Base-by-base conservation (phyloP, 495 filamentous ascomycete species). In the Neurospora discreta region DNA sequence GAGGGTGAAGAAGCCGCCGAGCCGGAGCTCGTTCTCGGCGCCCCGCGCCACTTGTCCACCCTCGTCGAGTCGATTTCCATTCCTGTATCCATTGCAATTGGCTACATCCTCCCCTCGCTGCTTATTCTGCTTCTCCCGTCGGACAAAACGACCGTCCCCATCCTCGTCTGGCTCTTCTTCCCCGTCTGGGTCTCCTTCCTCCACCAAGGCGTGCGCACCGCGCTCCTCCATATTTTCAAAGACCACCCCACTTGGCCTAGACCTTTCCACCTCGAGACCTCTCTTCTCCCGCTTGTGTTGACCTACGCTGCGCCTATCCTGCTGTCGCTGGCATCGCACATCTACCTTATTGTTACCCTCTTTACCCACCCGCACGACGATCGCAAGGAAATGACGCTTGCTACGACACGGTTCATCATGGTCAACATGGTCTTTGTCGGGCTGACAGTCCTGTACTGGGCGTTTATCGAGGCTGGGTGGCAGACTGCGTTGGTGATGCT, bases 41-140 rank as follows among this genome's bases (percentile, higher is more conserved):
- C 77, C 43, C 60, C 75, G n/a, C 76, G 82, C 10, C 81, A 81
- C 46, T 74, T 82, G n/a, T 39, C 46, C 36, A 72, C 70, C 20
- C 71, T 71, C 20, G 80, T 81, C 38, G 82, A 84, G 72, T 74
- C 76, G 41, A 73, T 79, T 3, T 80, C 81, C 33, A 80, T 83
- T n/a, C 81, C 81, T n/a, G 72, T 78, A 18, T 78, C 78, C 16
- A 79, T 84, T 0, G 76, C 78, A 3, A 23, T 82, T 9, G 82
- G 82, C 38, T 83, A 74, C 71, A 69, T 83, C 1, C 65, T 79
- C 1, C 82, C 82, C 4, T 75, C 76, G 1, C n/a, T 78, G 5
- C 84, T 95, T 15, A 92, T 96, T 89, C 86, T 98, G 36, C 86
- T 93, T 3, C 84, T 92, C 26, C 52, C 52, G 6, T 1, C 23